Percentiles rank a stretch among this genome's conserved stretches.
Conservation (phyloP, 2,329 filamentous ascomycete species). For the Exophiala lecanii-corni region DNA sequence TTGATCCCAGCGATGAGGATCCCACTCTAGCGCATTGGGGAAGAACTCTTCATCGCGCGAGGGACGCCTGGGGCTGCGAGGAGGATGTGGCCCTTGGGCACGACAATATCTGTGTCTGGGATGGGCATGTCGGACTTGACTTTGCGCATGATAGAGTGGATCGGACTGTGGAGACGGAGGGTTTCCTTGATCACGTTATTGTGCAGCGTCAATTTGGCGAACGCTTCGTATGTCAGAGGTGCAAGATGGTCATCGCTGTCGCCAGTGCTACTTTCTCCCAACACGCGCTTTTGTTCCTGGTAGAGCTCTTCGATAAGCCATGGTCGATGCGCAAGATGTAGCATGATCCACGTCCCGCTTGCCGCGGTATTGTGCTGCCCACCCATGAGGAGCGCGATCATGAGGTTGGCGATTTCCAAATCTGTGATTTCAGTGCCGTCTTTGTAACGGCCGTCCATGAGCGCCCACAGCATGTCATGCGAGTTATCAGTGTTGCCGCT, state of each 20-base stretch:
- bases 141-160: constrained; percentile 90
- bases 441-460: constrained; percentile 84
- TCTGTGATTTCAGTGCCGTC: constrained; percentile 74
- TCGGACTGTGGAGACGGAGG: constrained; percentile 82
- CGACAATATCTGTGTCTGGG: constrained; percentile 58
- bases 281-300: constrained; percentile 68
- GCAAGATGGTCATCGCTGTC: constrained; percentile 74
- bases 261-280: constrained; percentile 35
- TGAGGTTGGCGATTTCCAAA: constrained; percentile 82
- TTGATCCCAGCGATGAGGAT: constrained; percentile 59
- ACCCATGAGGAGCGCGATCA: constrained; percentile 90
- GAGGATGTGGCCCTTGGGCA: constrained; percentile 74
- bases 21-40: constrained; percentile 54
- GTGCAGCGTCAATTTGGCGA: constrained; percentile 75
- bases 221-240: constrained; percentile 65
- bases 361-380: constrained; percentile 86
- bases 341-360: constrained; percentile 77
- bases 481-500: constrained; percentile 49
- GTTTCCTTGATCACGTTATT: constrained; percentile 86
- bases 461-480: constrained; percentile 82
- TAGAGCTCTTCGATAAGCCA: constrained; percentile 79
- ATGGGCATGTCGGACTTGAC: constrained; percentile 85
- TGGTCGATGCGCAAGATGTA: constrained; percentile 72
- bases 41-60: constrained; percentile 56
- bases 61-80: constrained; percentile 81